A percentile compares a stretch with the other conserved stretches of the same genome.
These are phyloP conservation scores for Isabelozyma heimii DNA, from an alignment of 805 yeast genomes.

Conservation along the genomic window DNA sequence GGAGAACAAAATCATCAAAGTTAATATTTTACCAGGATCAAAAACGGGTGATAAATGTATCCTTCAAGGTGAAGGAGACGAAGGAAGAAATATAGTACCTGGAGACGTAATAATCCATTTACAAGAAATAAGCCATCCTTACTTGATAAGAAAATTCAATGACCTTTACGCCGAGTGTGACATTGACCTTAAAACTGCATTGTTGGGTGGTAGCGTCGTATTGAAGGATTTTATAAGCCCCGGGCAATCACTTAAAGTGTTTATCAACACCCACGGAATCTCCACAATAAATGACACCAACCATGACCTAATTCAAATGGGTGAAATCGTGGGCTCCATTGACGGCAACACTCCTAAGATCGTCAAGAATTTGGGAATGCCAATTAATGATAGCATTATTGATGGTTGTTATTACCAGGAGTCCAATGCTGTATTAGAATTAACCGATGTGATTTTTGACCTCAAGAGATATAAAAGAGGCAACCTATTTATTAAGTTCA, in stretches of 20 bases:
- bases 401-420: slow-evolving; percentile 27
- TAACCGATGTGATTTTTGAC: slow-evolving; percentile 15
- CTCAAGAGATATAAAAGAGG: slow-evolving; percentile 24
- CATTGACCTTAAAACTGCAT: slow-evolving; percentile 52
- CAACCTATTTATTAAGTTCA: slow-evolving; percentile 38
- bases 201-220: slow-evolving; percentile 53
- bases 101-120: slow-evolving; percentile 67
- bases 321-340: slow-evolving; percentile 53
- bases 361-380: slow-evolving; percentile 61
- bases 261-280: slow-evolving; percentile 36
- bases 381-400: slow-evolving; percentile 31
- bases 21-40: slow-evolving; percentile 57
- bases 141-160: slow-evolving; percentile 40
- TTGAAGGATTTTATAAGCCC: slow-evolving; percentile 29
- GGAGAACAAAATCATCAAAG: slow-evolving; percentile 49
- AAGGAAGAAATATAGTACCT: slow-evolving; percentile 54
- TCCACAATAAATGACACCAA: slow-evolving; percentile 7
- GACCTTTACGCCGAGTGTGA: slow-evolving; percentile 45
- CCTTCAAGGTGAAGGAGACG: slow-evolving; percentile 63
- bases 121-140: slow-evolving; percentile 36
- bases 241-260: slow-evolving; percentile 26
- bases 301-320: slow-evolving; percentile 21
- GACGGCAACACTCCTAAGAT: slow-evolving; percentile 48
- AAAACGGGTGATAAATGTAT: slow-evolving; percentile 50
- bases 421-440: slow-evolving; percentile 9